These are phyloP conservation scores for Scutellaria barbata DNA, from an alignment of 257 asterid genomes.

Conservation along the genomic window DNA sequence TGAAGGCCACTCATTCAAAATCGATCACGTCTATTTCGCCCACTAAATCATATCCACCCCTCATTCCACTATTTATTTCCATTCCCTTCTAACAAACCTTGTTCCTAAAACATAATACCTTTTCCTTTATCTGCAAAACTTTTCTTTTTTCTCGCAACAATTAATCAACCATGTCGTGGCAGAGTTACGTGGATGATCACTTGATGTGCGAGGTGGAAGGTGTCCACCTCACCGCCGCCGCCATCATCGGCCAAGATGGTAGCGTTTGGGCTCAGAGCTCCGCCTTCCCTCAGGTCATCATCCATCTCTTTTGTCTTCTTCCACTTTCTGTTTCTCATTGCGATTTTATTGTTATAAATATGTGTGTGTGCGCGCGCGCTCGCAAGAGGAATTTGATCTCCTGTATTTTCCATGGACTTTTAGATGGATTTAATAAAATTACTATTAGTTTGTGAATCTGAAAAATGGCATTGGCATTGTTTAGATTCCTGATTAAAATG, in stretches of 20 bases:
- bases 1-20: slow-evolving; percentile 35
- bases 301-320: no score
- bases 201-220: slow-evolving; percentile 63
- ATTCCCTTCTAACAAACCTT: slow-evolving; percentile 10
- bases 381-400: no score
- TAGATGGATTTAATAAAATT: no score
- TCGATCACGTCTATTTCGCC: slow-evolving; percentile 34
- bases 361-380: no score
- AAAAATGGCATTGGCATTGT: no score
- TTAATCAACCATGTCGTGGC: slow-evolving; percentile 57
- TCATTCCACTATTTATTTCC: slow-evolving; percentile 28
- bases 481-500: no score
- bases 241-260: slow-evolving; percentile 61
- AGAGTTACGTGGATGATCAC: slow-evolving; percentile 61
- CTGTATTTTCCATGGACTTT: no score
- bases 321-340: no score
- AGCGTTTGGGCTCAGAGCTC: slow-evolving; percentile 65
- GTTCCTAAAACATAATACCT: no score
- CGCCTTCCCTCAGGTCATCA: slow-evolving; percentile 49
- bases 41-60: slow-evolving; percentile 15
- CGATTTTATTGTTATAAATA: no score
- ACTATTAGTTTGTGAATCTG: no score
- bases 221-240: slow-evolving; percentile 52
- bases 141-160: neutral
- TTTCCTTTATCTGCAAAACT: neutral